Conservation (phyloP, 202 grass and related monocot genomes). For the Zizania palustris region DNA sequence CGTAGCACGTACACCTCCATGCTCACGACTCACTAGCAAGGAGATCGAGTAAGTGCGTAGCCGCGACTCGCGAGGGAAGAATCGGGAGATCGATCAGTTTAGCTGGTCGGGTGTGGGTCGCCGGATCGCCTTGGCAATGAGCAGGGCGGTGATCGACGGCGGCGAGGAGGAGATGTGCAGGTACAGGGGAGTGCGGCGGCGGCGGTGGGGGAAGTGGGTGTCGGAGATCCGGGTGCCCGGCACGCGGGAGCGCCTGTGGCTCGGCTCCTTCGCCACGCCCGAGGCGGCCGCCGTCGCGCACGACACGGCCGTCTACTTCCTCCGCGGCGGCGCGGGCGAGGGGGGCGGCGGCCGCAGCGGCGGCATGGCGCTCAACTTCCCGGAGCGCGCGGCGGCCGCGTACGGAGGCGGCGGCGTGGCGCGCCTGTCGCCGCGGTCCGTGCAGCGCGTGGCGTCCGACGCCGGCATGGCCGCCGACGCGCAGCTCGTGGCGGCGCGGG, state of each 20-base stretch:
- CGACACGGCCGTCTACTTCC: conserved; percentile 77
- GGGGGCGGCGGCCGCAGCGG: not conserved
- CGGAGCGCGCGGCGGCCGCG: conserved; percentile 53
- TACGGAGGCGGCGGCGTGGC: conserved; percentile 1
- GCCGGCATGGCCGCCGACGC: conserved; percentile 84
- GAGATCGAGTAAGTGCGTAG: not conserved
- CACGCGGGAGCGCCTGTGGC: conserved; percentile 49
- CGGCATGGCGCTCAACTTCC: conserved; percentile 67
- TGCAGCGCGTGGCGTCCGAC: conserved; percentile 75
- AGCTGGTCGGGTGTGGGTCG: too few relatives aligned
- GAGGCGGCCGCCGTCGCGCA: conserved; percentile 62
- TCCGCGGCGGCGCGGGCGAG: conserved; percentile 43
- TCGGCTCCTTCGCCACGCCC: conserved; percentile 61
- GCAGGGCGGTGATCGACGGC: not conserved
- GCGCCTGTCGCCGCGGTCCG: conserved; percentile 61
- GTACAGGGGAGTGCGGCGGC: conserved; percentile 62
- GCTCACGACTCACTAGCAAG: conserved; percentile 2
- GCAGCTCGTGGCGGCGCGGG: conserved; percentile 49
- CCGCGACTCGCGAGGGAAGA: too few relatives aligned
- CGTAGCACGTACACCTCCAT: conserved; percentile 10
- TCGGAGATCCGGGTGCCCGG: conserved; percentile 54
- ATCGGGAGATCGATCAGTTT: too few relatives aligned
- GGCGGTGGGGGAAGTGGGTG: conserved; percentile 74
- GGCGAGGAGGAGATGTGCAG: conserved; percentile 40
- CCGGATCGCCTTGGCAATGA: too few relatives aligned